Conservation (phyloP, 495 filamentous ascomycete species). For the Achaetomiella virescens region DNA sequence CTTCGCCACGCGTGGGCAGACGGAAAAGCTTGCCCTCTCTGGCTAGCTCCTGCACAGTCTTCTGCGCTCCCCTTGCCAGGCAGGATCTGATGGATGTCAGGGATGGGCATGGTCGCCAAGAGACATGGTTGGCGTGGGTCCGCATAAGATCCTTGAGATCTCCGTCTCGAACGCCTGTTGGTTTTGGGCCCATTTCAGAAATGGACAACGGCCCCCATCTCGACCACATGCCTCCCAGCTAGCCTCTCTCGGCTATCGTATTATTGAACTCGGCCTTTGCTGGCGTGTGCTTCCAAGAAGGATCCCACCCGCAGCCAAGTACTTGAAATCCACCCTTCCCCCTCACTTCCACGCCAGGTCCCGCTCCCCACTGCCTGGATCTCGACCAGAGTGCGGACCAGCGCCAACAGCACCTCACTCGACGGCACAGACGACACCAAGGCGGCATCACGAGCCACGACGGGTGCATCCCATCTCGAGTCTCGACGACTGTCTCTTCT, state of each 20-base stretch:
- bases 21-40: not conserved
- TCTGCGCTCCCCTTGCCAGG: not conserved
- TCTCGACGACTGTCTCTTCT: too few relatives aligned
- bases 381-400: not conserved
- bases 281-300: not conserved
- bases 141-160: not conserved
- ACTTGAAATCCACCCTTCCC: constrained; percentile 13
- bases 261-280: not conserved
- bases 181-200: constrained; percentile 1
- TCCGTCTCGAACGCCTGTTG: not conserved
- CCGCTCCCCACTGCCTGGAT: not conserved
- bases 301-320: not conserved
- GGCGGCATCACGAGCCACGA: not conserved
- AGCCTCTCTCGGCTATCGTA: constrained; percentile 6
- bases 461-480: not conserved
- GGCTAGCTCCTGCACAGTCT: constrained; percentile 5
- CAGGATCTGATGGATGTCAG: not conserved
- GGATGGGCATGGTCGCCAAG: not conserved
- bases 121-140: not conserved
- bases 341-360: not conserved
- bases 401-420: not conserved
- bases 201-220: constrained; percentile 3
- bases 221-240: not conserved
- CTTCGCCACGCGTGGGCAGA: not conserved
- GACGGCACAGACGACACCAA: not conserved